Conservation (phyloP, 73 alveolate species). For the Paramecium caudatum region DNA sequence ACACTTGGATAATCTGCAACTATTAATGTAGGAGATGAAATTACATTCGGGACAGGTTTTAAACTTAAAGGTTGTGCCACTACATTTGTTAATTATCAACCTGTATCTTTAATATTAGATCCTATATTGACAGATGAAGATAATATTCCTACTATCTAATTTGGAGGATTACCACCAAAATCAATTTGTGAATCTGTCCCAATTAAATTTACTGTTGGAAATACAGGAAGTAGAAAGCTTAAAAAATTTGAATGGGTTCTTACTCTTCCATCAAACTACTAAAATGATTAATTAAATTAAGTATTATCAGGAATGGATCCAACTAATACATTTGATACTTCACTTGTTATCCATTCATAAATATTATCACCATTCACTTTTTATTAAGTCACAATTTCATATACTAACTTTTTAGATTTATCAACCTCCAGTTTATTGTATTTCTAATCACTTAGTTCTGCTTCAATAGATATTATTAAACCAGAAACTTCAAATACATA, state of each 20-base stretch:
- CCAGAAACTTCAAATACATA: not conserved
- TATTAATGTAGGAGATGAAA: not conserved
- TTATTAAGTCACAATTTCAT: not conserved
- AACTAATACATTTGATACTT: not conserved
- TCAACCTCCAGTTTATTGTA: not conserved
- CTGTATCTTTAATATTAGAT: not conserved
- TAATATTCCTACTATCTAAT: not conserved
- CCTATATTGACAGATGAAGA: not conserved
- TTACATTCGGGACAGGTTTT: conserved; percentile 1
- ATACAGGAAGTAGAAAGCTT: conserved; percentile 23
- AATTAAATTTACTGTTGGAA: not conserved
- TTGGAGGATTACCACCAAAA: not conserved
- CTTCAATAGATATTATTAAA: not conserved
- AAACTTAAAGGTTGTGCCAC: not conserved
- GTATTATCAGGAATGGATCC: not conserved
- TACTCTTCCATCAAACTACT: not conserved
- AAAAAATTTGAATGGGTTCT: not conserved
- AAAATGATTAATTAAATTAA: not conserved
- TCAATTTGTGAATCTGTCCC: conserved; percentile 1
- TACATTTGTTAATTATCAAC: not conserved
- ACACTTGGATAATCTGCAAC: conserved; percentile 11
- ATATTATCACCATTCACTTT: not conserved
- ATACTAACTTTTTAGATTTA: not conserved
- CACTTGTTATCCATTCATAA: not conserved
- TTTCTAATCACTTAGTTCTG: not conserved